phyloP scores from a whole-genome alignment of 192 early-diverging fungal genomes.

The Linderina pennispora region DNA sequence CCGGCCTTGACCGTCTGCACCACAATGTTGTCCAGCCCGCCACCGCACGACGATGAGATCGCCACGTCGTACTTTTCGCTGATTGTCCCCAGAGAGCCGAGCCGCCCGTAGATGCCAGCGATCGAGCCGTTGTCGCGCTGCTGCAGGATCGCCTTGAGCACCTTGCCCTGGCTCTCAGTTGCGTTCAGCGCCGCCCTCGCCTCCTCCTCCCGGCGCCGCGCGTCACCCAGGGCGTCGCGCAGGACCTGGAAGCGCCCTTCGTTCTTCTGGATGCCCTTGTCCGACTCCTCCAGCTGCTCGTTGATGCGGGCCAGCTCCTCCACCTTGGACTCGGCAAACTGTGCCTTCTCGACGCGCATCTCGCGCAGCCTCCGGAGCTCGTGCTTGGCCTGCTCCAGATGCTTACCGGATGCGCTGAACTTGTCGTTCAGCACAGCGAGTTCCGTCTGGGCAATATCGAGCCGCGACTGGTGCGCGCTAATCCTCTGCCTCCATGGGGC shows the following conservation, averaged over 20 bases:
- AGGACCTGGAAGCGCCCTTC: conserved; percentile 35
- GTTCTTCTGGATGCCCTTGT: conserved; percentile 35
- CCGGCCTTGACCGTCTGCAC: conserved; percentile 83
- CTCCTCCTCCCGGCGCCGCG: conserved; percentile 66
- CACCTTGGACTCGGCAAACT: conserved; percentile 28
- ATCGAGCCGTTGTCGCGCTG: conserved; percentile 69
- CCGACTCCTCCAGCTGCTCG: conserved; percentile 47
- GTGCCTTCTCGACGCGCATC: conserved; percentile 33
- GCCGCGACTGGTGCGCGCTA: conserved; percentile 58
- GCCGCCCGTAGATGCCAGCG: conserved; percentile 72
- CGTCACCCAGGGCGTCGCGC: conserved; percentile 29
- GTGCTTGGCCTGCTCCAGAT: conserved; percentile 57
- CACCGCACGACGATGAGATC: conserved; percentile 81
- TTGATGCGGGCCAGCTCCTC: conserved; percentile 44
- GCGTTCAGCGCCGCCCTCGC: conserved; percentile 55
- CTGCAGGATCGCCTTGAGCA: conserved; percentile 61
- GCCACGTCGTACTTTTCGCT: conserved; percentile 93
- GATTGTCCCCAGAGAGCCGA: conserved; percentile 96
- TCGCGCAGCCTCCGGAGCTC: conserved; percentile 45
- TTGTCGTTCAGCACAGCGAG: conserved; percentile 66
- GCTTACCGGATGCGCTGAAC: conserved; percentile 43
- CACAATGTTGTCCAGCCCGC: conserved; percentile 76
- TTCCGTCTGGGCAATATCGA: conserved; percentile 82
- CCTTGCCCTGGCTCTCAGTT: conserved; percentile 60
- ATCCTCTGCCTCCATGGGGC: conserved; percentile 85